These are phyloP conservation scores for Colletotrichum eleusines DNA, from an alignment of 2,329 filamentous ascomycete species.

Conservation along the genomic window DNA sequence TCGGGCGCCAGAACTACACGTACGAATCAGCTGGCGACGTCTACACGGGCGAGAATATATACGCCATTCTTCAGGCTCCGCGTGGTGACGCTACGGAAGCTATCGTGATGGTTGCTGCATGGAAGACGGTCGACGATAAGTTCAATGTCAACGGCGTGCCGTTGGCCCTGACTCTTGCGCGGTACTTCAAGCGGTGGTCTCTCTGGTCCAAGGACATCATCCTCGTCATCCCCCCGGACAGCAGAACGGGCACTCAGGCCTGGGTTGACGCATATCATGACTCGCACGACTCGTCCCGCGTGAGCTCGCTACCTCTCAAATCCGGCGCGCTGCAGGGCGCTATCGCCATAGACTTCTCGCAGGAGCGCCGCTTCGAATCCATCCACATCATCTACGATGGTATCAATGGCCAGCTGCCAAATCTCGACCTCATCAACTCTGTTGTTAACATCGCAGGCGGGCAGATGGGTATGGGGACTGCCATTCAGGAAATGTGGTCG, in stretches of 20 bases:
- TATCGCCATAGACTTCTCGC: constrained; percentile 92
- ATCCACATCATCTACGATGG: constrained; percentile 95
- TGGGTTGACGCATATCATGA: constrained; percentile 99
- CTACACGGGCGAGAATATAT: constrained; percentile 88
- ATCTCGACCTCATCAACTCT: constrained; percentile 95
- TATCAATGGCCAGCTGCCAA: constrained; percentile 93
- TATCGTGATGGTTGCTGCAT: constrained; percentile 90
- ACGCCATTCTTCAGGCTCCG: constrained; percentile 92
- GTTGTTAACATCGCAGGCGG: constrained; percentile 87
- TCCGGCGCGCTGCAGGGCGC: constrained; percentile 93
- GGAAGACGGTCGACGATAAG: constrained; percentile 83
- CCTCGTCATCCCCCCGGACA: constrained; percentile 88
- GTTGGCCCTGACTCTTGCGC: constrained; percentile 84
- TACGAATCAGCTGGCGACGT: constrained; percentile 83
- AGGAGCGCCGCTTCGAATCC: constrained; percentile 85
- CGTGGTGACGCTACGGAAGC: constrained; percentile 97
- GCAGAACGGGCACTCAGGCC: constrained; percentile 89
- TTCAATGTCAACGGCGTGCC: constrained; percentile 90
- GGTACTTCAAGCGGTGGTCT: constrained; percentile 98
- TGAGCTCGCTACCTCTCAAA: constrained; percentile 86
- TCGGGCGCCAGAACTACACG: constrained; percentile 87
- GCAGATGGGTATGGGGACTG: constrained; percentile 90
- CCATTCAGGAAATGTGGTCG: constrained; percentile 86
- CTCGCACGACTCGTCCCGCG: constrained; percentile 77
- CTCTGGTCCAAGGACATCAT: constrained; percentile 99